Evolutionary conservation across 441 rosid genomes (phyloP).

Genomic region (Flueggea neowawraea): DNA sequence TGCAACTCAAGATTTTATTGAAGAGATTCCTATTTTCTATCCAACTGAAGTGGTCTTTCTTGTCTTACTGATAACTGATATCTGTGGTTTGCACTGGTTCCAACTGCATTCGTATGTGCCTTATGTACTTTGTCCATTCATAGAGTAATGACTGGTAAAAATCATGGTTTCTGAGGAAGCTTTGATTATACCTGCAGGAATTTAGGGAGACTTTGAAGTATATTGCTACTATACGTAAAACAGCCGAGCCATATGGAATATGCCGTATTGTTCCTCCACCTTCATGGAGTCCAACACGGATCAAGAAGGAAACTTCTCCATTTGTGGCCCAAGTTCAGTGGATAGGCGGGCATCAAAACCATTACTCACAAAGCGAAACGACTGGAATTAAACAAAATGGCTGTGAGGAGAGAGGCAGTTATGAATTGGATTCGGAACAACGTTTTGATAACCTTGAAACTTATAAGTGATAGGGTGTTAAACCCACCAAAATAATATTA

Average conservation of each 20-base stretch:
- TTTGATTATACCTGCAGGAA: conserved; percentile 47
- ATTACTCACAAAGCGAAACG: conserved; percentile 21
- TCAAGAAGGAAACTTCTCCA: conserved; percentile 34
- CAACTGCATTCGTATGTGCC: not conserved
- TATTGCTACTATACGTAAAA: conserved; percentile 45
- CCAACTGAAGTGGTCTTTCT: not conserved
- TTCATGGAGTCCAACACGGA: conserved; percentile 69
- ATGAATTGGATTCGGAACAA: conserved; percentile 15
- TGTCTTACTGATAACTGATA: conserved; percentile 11
- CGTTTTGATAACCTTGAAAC: conserved; percentile 37
- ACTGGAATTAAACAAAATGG: conserved; percentile 15
- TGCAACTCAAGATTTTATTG: conserved; percentile 28
- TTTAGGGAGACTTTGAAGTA: conserved; percentile 54
- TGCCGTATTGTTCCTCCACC: conserved; percentile 76
- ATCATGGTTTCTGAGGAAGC: conserved; percentile 18
- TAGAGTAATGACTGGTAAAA: not conserved
- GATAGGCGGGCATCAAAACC: conserved; percentile 35
- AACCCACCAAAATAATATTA: too few species aligned
- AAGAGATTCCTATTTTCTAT: conserved; percentile 29
- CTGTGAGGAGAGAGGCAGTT: conserved; percentile 15
- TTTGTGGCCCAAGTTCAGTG: conserved; percentile 45
- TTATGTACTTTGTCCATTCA: conserved; percentile 5
- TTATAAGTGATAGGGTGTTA: too few species aligned
- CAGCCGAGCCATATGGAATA: conserved; percentile 58
- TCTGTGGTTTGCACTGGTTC: not conserved